These are phyloP conservation scores for Aspergillus floridensis DNA, from an alignment of 2,329 filamentous ascomycete species.

Conservation along the genomic window DNA sequence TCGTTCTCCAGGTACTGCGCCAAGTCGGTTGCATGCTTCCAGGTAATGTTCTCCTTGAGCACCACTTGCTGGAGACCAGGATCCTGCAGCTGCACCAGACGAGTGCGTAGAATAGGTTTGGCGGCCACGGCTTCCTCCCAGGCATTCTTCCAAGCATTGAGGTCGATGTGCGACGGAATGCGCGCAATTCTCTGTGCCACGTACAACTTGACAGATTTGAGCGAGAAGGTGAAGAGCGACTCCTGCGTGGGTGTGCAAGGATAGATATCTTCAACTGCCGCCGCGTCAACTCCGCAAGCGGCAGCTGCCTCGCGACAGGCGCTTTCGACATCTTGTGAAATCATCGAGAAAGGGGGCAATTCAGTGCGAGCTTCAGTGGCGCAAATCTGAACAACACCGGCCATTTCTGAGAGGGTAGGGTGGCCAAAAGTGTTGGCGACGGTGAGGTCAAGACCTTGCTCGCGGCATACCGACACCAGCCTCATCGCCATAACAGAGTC, in stretches of 20 bases:
- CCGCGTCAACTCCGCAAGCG: slow-evolving; percentile 30
- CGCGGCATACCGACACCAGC: slow-evolving; percentile 32
- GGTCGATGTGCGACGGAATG: slow-evolving; percentile 36
- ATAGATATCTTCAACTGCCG: slow-evolving; percentile 40
- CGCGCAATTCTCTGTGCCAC: slow-evolving; percentile 44
- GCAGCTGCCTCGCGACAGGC: slow-evolving; percentile 39
- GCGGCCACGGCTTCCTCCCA: slow-evolving; percentile 44
- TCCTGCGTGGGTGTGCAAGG: slow-evolving; percentile 44
- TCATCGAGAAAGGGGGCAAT: slow-evolving; percentile 29
- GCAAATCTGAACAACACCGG: slow-evolving; percentile 31
- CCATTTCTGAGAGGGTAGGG: slow-evolving; percentile 44
- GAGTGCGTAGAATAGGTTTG: slow-evolving; percentile 48
- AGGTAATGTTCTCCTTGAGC: slow-evolving; percentile 31
- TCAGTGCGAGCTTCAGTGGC: slow-evolving; percentile 25
- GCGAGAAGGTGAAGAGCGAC: slow-evolving; percentile 46
- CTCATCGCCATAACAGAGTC: slow-evolving; percentile 38
- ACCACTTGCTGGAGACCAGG: slow-evolving; percentile 38
- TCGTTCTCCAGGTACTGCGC: slow-evolving; percentile 28
- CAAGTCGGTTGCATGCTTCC: slow-evolving; percentile 29
- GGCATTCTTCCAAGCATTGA: slow-evolving; percentile 42
- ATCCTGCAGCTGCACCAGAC: slow-evolving; percentile 39
- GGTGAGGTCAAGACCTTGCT: slow-evolving; percentile 31
- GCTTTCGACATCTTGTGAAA: slow-evolving; percentile 33
- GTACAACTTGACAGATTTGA: slow-evolving; percentile 45
- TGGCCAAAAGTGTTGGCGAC: slow-evolving; percentile 37